Evolutionary conservation across 345 rosid species (phyloP), one percentile per base, ranked within the genome.

Genomic region (Euphorbia pulcherrima): DNA sequence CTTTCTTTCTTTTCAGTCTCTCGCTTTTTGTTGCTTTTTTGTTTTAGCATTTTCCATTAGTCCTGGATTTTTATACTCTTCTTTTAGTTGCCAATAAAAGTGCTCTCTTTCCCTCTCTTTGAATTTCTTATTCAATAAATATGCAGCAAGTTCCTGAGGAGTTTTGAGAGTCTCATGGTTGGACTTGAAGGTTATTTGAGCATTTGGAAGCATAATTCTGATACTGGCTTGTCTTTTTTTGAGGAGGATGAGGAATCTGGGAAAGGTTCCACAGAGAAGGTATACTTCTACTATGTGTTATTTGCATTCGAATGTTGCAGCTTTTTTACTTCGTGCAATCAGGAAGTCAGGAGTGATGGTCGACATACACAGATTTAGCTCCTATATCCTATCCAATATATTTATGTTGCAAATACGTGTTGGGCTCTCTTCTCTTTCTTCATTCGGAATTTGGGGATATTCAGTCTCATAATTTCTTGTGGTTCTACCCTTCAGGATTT

Each of bases 71-170:
- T 46, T 3, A 62, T 24, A 20, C 39, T 24, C 23, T 46, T 64
- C 8, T 28, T 29, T 57, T 18, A 59, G 68, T 29, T 37, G 58
- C 24, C 16, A 35, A 0, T 44, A 44, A 44, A 44, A 33, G 47
- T 55, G 9, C 26, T 68, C 53, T 30, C 23, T 67, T 27, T 59
- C 5, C 24, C 75, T 13, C 2, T 48, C 35, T 47, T 33, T 20
- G 27, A 0, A 39, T 68, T 23, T 47, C n/a, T n/a, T 14, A 18
- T 50, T 23, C 13, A 44, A 68, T 79, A 63, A 68, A 21, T 24
- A 1, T 71, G 64, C 90, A 95, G 97, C 99, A 95, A 95, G 93
- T 85, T 67, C 97, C 97, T 2, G 97, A 95, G 66, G 99, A 92
- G 81, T 84, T 92, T n/a, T 75, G 99, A 92, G 68, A 86, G 97